Evolutionary conservation across 768 basidiomycete genomes (phyloP), one percentile per base, ranked within the genome.

Genomic region (Hemileccinum impolitum): DNA sequence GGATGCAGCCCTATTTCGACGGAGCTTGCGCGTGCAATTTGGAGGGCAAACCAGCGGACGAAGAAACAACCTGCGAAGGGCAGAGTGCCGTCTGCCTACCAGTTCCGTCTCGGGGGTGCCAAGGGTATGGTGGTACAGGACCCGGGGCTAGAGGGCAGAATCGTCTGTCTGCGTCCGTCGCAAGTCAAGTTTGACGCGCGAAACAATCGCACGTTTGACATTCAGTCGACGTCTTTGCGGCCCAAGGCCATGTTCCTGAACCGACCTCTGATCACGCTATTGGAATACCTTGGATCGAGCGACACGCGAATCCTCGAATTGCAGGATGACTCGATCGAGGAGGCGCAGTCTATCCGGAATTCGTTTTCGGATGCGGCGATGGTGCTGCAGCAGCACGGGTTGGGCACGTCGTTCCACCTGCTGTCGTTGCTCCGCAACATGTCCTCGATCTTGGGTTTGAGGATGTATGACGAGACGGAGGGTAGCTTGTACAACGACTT

Each of bases 51-150:
- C 31, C 64, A 69, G 47, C 39, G 50, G 26, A 59, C 47, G 37
- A 68, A 60, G 60, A 64, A 51, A 21, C 53, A 43, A 10, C 51
- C 53, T 6, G 45, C 49, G 6, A 62, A 57, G 8, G 43, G 50
- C 4, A 39, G 43, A 10, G 40, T 57, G 2, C 75, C 77, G 0
- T 76, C 74, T 0, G 74, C 74, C 36, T 67, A 60, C 52, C 75
- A 79, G 51, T 69, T 76, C 48, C 72, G 75, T 26, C 64, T 75
- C 9, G 71, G 70, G 9, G 77, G 77, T 12, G 75, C 66, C 17
- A 78, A 78, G 55, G 76, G 79, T 1, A 73, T 80, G 55, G 64
- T 81, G 35, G 69, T 71, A 1, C 61, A 71, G 30, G 74, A 81
- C 52, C 68, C 70, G 6, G 59, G 50, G 3, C 62, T 77, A 0